Evolutionary conservation across 2,329 filamentous ascomycete genomes (phyloP).

Genomic region (Volutella citrinella): DNA sequence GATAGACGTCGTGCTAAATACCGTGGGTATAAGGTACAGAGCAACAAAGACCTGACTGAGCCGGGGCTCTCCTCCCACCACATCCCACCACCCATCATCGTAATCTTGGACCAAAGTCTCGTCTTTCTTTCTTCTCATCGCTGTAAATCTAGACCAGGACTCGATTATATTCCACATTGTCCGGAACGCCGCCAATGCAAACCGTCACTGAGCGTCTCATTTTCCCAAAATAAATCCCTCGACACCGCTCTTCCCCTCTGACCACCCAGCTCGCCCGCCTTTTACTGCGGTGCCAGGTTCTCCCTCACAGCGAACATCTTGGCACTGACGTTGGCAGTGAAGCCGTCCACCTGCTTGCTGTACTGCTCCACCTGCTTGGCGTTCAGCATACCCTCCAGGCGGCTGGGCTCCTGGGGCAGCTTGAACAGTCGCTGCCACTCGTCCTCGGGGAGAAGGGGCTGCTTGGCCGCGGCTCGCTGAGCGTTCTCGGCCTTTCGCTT

Average conservation of each 20-base stretch:
- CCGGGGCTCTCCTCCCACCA: conserved; percentile 13
- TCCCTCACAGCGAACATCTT: conserved; percentile 98
- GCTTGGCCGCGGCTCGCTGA: conserved; percentile 79
- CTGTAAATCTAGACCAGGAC: conserved; percentile 34
- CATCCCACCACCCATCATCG: conserved; percentile 7
- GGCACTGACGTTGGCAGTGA: conserved; percentile 83
- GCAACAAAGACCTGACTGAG: too few relatives aligned
- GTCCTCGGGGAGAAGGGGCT: conserved; percentile 85
- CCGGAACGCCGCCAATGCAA: conserved; percentile 43
- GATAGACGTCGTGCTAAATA: too few relatives aligned
- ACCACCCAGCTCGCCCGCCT: conserved; percentile 1
- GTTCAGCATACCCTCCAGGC: conserved; percentile 91
- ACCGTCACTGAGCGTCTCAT: conserved; percentile 31
- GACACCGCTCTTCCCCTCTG: conserved; percentile 18
- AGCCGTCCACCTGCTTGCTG: conserved; percentile 93
- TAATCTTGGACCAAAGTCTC: conserved; percentile 13
- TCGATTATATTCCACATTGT: conserved; percentile 36
- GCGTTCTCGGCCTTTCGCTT: conserved; percentile 98
- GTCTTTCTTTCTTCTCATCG: conserved; percentile 26
- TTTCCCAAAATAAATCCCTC: conserved; percentile 21
- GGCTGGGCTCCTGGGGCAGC: conserved; percentile 89
- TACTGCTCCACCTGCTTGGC: conserved; percentile 97
- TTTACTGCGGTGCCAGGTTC: conserved; percentile 58
- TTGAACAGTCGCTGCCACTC: conserved; percentile 99
- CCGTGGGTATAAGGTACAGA: too few relatives aligned